A percentile compares a stretch with the other conserved stretches of the same genome.
Conservation (phyloP, 1,139 yeast species). For the Magnusiomyces fungicola region DNA sequence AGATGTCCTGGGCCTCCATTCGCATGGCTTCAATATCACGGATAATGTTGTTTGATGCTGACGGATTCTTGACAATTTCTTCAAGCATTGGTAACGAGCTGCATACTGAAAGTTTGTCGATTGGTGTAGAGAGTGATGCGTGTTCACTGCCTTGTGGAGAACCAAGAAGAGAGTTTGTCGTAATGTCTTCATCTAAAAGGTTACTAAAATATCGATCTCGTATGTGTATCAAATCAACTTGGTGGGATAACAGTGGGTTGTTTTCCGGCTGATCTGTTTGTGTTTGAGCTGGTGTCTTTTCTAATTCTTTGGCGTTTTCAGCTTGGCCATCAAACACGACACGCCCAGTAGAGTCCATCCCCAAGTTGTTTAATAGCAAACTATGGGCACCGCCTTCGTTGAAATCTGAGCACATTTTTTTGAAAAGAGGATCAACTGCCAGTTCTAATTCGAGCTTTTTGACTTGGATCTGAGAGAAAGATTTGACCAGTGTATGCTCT, state of each 20-base stretch:
- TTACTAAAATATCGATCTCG: conserved; percentile 21
- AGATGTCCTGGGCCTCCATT: conserved; percentile 4
- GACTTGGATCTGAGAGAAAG: conserved; percentile 54
- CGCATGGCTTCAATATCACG: conserved; percentile 1
- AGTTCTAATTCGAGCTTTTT: conserved; percentile 72
- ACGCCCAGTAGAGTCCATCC: conserved; percentile 49
- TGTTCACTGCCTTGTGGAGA: too few relatives aligned
- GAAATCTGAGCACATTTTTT: conserved; percentile 82
- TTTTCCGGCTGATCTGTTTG: neutral
- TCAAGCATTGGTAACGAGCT: conserved; percentile 56
- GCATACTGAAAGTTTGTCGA: conserved; percentile 43
- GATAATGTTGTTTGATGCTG: conserved; percentile 13
- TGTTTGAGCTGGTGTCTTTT: conserved; percentile 10
- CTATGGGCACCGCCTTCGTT: conserved; percentile 96
- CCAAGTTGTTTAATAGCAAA: conserved; percentile 62
- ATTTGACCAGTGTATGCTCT: conserved; percentile 44
- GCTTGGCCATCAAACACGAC: conserved; percentile 51
- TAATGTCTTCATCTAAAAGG: conserved; percentile 5
- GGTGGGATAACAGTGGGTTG: neutral
- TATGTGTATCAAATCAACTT: conserved; percentile 13
- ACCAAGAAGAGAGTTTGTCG: too few relatives aligned
- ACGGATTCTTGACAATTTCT: conserved; percentile 49
- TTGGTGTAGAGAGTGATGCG: too few relatives aligned
- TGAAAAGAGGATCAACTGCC: conserved; percentile 79
- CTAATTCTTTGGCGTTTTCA: conserved; percentile 22